Evolutionary conservation across 164 flowering plant species (phyloP).

Genomic region (Aristolochia fimbriata): DNA sequence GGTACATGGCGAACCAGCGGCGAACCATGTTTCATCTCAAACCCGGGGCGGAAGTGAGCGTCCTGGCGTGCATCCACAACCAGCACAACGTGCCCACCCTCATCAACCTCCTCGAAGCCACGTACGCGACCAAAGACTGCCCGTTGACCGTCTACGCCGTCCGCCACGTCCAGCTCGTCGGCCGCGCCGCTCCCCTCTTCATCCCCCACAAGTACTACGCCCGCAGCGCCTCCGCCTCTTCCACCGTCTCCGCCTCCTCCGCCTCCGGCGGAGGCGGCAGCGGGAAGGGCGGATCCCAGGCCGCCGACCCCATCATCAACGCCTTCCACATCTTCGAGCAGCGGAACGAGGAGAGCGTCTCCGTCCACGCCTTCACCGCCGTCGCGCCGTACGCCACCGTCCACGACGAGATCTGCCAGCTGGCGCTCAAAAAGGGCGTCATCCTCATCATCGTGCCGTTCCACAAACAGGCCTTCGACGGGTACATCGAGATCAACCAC

Average conservation of each 20-base stretch:
- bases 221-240: not conserved
- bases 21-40: slow-evolving; percentile 53
- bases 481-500: not conserved
- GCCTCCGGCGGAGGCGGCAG: not conserved
- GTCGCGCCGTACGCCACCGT: slow-evolving; percentile 19
- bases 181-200: slow-evolving; percentile 18
- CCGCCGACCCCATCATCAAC: slow-evolving; percentile 16
- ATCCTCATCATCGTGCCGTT: slow-evolving; percentile 28
- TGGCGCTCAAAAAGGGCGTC: slow-evolving; percentile 15
- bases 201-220: slow-evolving; percentile 15
- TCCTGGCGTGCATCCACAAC: slow-evolving; percentile 39
- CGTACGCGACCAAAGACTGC: slow-evolving; percentile 25
- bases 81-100: slow-evolving; percentile 32
- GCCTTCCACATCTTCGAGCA: slow-evolving; percentile 19
- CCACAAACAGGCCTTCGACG: slow-evolving; percentile 14
- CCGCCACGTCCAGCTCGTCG: slow-evolving; percentile 44
- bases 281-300: not conserved
- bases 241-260: not conserved
- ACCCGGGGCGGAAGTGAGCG: slow-evolving; percentile 25
- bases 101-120: slow-evolving; percentile 38
- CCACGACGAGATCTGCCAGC: slow-evolving; percentile 25
- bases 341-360: not conserved
- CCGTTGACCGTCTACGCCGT: slow-evolving; percentile 39
- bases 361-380: slow-evolving; percentile 16
- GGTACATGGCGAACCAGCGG: slow-evolving; percentile 31